These are phyloP conservation scores for Citrus trifoliata DNA, from an alignment of 345 rosid species.

Conservation along the genomic window DNA sequence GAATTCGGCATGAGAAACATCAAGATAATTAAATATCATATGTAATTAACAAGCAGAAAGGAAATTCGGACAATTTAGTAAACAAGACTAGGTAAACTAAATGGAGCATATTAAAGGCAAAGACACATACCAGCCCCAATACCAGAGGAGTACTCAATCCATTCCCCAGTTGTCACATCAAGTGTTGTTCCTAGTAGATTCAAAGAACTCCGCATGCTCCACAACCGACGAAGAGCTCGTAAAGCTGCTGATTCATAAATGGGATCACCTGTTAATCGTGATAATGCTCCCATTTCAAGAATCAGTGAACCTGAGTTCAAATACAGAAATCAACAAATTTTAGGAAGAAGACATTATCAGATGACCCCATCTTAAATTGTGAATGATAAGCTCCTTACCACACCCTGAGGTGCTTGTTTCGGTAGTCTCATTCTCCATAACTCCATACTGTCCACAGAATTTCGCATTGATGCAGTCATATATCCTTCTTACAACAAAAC, in stretches of 20 bases:
- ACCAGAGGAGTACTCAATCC: constrained; percentile 91
- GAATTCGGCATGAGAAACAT: constrained; percentile 28
- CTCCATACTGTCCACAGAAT: constrained; percentile 82
- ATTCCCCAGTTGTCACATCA: constrained; percentile 75
- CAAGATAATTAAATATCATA: constrained; percentile 12
- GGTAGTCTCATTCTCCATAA: constrained; percentile 73
- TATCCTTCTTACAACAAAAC: constrained; percentile 42
- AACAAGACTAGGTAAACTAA: background rate
- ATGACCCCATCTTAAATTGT: constrained; percentile 1
- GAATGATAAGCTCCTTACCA: constrained; percentile 49
- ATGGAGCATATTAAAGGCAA: constrained; percentile 3
- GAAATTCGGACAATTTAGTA: background rate
- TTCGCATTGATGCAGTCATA: constrained; percentile 51
- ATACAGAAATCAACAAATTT: constrained; percentile 15
- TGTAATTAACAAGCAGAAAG: constrained; percentile 3
- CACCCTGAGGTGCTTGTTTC: constrained; percentile 99
- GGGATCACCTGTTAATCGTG: constrained; percentile 87
- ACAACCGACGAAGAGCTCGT: constrained; percentile 84
- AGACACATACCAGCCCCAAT: constrained; percentile 85
- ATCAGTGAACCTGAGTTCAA: constrained; percentile 69
- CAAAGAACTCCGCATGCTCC: constrained; percentile 95
- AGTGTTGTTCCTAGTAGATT: constrained; percentile 86
- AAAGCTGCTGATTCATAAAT: constrained; percentile 81
- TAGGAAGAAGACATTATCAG: constrained; percentile 15
- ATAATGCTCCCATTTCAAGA: constrained; percentile 97